Evolutionary conservation across 345 rosid species (phyloP).

Genomic region (Heritiera littoralis): DNA sequence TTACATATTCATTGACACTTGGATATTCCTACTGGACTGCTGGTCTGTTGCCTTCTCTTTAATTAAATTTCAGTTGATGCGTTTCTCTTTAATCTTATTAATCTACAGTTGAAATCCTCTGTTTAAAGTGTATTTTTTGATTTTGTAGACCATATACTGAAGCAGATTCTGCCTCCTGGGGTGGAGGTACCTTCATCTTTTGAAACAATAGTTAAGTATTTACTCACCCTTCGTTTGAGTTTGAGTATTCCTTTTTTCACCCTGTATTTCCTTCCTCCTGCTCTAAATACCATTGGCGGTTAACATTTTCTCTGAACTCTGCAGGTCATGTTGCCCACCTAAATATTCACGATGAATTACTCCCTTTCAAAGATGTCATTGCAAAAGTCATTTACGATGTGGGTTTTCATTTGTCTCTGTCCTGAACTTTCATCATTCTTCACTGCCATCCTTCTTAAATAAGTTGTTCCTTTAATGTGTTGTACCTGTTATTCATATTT

Average conservation of each 20-base stretch:
- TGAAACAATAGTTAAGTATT: constrained; percentile 88
- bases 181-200: constrained; percentile 93
- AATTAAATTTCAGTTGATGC: neutral
- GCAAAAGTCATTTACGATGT: constrained; percentile 93
- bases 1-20: constrained; percentile 70
- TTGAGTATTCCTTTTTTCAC: neutral
- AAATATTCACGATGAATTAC: constrained; percentile 82
- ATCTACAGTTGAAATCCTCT: neutral
- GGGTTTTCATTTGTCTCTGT: constrained; percentile 35
- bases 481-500: neutral
- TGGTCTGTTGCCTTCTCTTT: constrained; percentile 45
- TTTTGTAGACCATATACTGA: constrained; percentile 74
- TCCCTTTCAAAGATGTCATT: constrained; percentile 79
- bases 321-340: constrained; percentile 97
- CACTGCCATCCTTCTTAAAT: neutral
- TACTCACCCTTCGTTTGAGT: constrained; percentile 19
- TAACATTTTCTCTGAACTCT: constrained; percentile 29
- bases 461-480: neutral
- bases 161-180: constrained; percentile 86
- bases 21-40: constrained; percentile 95
- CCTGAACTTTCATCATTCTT: constrained; percentile 7
- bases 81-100: neutral
- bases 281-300: constrained; percentile 6
- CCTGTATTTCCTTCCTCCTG: neutral
- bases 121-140: neutral